Percentiles rank a stretch among this genome's conserved stretches.
Evolutionary conservation across 768 basidiomycete species (phyloP).

Genomic region (Psilocybe cyanescens): DNA sequence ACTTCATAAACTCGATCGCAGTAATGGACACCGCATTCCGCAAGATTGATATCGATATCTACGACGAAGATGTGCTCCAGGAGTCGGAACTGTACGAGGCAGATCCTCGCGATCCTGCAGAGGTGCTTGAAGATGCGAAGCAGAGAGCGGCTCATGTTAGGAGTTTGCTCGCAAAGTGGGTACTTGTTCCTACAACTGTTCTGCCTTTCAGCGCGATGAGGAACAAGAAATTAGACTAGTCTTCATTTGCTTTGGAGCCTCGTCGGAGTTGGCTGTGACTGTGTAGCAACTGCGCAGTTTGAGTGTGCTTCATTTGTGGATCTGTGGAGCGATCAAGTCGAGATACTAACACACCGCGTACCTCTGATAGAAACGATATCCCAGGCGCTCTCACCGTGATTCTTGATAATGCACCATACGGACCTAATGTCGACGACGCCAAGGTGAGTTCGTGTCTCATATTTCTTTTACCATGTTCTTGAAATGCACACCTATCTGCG

Average conservation of each 20-base stretch:
- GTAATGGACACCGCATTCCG: slow-evolving; percentile 67
- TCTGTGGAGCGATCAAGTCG: not conserved
- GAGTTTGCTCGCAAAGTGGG: slow-evolving; percentile 74
- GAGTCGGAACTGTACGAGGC: slow-evolving; percentile 87
- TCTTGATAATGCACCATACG: slow-evolving; percentile 87
- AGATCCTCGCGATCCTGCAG: slow-evolving; percentile 78
- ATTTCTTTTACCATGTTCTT: not conserved
- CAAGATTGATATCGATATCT: slow-evolving; percentile 93
- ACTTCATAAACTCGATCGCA: not conserved
- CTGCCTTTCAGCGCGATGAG: too few species aligned
- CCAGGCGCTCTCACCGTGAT: slow-evolving; percentile 70
- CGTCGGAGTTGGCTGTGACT: too few species aligned
- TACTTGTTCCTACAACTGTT: slow-evolving; percentile 12
- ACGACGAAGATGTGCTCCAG: slow-evolving; percentile 88
- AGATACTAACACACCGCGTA: not conserved
- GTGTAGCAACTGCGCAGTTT: too few species aligned
- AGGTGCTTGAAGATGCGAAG: slow-evolving; percentile 78
- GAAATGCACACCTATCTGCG: not conserved
- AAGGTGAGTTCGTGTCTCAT: slow-evolving; percentile 58
- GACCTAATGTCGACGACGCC: slow-evolving; percentile 84
- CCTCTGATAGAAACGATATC: slow-evolving; percentile 67
- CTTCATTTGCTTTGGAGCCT: too few species aligned
- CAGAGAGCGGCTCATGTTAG: slow-evolving; percentile 75
- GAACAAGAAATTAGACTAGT: too few species aligned
- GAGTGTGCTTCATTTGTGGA: not conserved